Evolutionary conservation across 176 grass and related monocot species (phyloP), one percentile per base, ranked within the genome.

Genomic region (Eragrostis curvula): DNA sequence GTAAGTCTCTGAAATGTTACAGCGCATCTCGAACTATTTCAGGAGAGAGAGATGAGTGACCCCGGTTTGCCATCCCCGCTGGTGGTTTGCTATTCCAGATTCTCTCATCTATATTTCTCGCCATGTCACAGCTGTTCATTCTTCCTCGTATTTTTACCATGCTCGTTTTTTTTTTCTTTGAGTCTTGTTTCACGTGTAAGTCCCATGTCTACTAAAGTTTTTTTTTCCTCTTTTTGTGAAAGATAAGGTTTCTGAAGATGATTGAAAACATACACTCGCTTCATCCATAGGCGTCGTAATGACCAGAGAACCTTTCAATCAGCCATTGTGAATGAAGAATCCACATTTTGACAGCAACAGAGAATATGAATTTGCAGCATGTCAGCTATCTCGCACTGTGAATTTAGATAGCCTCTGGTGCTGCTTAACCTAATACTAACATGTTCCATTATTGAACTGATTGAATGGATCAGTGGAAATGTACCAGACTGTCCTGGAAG

Each of bases 41-140:
- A 69, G 36, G 66, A 20, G 36, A 16, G 24, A 17, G 17, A 24
- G 62, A 69, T 47, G 48, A 67, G 61, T 5, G 82, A 20, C 14
- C 49, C 23, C 21, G 28, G 2, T 14, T 51, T 59, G 9, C n/a
- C 21, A 15, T 6, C 24, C 7, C 7, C 12, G 32, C n/a, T 27
- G 52, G n/a, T 51, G 13, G 5, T 62, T 71, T 85, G 65, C 83
- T 71, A 52, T 85, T 85, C 77, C 27, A 43, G 56, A 85, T 79
- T 50, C 73, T 50, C 73, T 60, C 62, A 61, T 36, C 41, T 36
- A n/a, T n/a, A 29, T 66, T 78, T 71, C 12, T 24, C 21, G 9
- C 53, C 28, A 17, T 45, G 8, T n/a, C 55, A 20, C n/a, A 12
- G 14, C 43, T 21, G 28, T 56, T 39, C 60, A 53, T 44, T 66